Evolutionary conservation across 1,139 yeast genomes (phyloP).

Genomic region (Lodderomyces parapsilosis): DNA sequence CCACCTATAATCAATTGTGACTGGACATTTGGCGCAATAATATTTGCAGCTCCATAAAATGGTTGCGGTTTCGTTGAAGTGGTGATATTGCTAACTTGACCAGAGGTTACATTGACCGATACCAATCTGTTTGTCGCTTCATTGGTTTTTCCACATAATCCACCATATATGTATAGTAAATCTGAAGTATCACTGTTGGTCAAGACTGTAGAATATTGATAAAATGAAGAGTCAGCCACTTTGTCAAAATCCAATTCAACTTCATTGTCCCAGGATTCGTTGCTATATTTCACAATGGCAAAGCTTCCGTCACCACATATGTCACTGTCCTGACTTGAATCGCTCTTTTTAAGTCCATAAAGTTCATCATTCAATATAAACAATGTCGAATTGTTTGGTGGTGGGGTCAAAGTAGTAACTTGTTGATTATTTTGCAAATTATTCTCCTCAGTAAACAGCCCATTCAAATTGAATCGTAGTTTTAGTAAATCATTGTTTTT

Average conservation of each 20-base stretch:
- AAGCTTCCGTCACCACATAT: constrained; percentile 31
- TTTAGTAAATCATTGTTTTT: constrained; percentile 36
- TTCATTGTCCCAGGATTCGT: constrained; percentile 24
- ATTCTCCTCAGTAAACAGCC: constrained; percentile 15
- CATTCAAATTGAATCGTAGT: constrained; percentile 36
- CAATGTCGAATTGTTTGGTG: constrained; percentile 34
- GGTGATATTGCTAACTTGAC: constrained; percentile 32
- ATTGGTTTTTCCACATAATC: constrained; percentile 22
- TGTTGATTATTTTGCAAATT: constrained; percentile 21
- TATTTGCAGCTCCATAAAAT: constrained; percentile 41
- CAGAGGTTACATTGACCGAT: constrained; percentile 25
- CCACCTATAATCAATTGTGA: constrained; percentile 45
- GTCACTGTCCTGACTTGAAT: constrained; percentile 16
- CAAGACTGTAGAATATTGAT: constrained; percentile 30
- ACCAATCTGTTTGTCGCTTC: constrained; percentile 29
- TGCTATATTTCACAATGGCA: constrained; percentile 24
- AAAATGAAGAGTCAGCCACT: constrained; percentile 30
- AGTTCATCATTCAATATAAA: constrained; percentile 30
- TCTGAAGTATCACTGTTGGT: constrained; percentile 24
- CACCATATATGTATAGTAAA: constrained; percentile 42
- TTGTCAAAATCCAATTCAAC: constrained; percentile 20
- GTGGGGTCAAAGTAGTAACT: constrained; percentile 23
- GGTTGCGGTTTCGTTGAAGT: constrained; percentile 46
- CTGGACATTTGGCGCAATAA: constrained; percentile 41
- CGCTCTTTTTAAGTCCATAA: constrained; percentile 22